Conservation (phyloP, 805 yeast species). For the Middelhovenomyces tepae region DNA sequence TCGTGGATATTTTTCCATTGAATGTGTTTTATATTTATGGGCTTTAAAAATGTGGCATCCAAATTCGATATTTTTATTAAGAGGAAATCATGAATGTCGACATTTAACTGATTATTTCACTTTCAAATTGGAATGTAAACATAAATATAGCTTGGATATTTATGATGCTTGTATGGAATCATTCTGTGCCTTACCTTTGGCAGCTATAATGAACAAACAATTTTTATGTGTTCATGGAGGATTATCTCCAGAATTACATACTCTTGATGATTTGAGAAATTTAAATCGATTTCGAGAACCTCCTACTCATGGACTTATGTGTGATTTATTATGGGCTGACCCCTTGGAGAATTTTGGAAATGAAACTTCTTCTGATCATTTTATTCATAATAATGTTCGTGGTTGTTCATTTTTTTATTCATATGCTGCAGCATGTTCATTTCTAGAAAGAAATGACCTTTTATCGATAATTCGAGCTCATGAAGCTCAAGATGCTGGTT, state of each 20-base stretch:
- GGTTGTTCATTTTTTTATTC: constrained; percentile 92
- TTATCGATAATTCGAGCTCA: constrained; percentile 89
- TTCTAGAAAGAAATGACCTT: constrained; percentile 67
- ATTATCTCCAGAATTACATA: constrained; percentile 70
- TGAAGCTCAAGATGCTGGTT: constrained; percentile 97
- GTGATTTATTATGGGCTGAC: constrained; percentile 94
- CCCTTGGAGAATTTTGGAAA: constrained; percentile 86
- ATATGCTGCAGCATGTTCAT: constrained; percentile 70
- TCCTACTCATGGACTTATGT: constrained; percentile 88
- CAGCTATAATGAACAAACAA: constrained; percentile 88
- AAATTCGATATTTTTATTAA: constrained; percentile 61
- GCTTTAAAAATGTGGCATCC: constrained; percentile 73
- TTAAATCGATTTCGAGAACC: constrained; percentile 84
- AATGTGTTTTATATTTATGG: constrained; percentile 58
- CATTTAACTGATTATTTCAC: constrained; percentile 93
- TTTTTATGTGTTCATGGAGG: constrained; percentile 97
- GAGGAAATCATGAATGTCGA: constrained; percentile 94
- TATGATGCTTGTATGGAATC: constrained; percentile 70
- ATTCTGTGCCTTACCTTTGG: constrained; percentile 81
- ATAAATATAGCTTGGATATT: constrained; percentile 59
- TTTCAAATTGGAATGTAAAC: constrained; percentile 80
- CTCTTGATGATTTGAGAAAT: constrained; percentile 56
- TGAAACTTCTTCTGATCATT: constrained; percentile 35
- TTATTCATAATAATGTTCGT: constrained; percentile 61
- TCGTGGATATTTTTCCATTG: constrained; percentile 85